A percentile compares a stretch with the other conserved stretches of the same genome.
These are phyloP conservation scores for Fusarium xyrophilum DNA, from an alignment of 2,329 filamentous ascomycete species.

Conservation along the genomic window DNA sequence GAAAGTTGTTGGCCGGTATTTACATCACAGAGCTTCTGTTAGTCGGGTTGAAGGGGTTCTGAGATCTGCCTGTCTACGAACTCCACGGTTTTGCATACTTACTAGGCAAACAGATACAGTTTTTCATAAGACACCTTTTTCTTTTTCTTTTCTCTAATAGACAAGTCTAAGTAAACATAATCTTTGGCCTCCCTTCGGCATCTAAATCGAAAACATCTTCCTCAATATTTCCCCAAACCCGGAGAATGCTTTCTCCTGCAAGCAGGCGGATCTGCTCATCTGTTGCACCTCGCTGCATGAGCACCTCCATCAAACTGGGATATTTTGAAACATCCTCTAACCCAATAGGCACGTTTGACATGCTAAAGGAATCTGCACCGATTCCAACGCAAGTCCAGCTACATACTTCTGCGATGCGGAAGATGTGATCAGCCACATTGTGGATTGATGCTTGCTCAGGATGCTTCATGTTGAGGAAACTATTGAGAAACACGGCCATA, in stretches of 20 bases:
- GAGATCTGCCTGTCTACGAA: background rate
- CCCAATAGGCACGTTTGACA: constrained; percentile 39
- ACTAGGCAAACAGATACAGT: background rate
- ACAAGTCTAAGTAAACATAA: background rate
- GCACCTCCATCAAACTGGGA: constrained; percentile 43
- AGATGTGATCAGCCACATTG: constrained; percentile 48
- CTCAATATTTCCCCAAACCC: constrained; percentile 40
- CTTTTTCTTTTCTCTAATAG: too few relatives aligned
- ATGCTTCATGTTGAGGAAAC: constrained; percentile 44
- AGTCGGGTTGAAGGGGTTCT: background rate
- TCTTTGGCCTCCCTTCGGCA: background rate
- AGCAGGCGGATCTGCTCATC: constrained; percentile 41
- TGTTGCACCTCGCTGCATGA: constrained; percentile 43
- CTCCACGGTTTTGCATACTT: background rate
- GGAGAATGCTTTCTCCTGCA: constrained; percentile 42
- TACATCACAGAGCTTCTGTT: background rate
- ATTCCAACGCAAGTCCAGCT: constrained; percentile 50
- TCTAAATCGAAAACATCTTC: constrained; percentile 10
- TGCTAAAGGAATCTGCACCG: constrained; percentile 49
- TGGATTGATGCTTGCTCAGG: constrained; percentile 44
- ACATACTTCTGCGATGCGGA: constrained; percentile 41
- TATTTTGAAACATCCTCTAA: constrained; percentile 48
- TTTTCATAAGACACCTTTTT: background rate
- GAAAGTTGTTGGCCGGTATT: too few relatives aligned
- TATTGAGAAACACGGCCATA: constrained; percentile 51